These are phyloP conservation scores for Picea abies DNA, from an alignment of 83 land plant species.

Conservation along the genomic window DNA sequence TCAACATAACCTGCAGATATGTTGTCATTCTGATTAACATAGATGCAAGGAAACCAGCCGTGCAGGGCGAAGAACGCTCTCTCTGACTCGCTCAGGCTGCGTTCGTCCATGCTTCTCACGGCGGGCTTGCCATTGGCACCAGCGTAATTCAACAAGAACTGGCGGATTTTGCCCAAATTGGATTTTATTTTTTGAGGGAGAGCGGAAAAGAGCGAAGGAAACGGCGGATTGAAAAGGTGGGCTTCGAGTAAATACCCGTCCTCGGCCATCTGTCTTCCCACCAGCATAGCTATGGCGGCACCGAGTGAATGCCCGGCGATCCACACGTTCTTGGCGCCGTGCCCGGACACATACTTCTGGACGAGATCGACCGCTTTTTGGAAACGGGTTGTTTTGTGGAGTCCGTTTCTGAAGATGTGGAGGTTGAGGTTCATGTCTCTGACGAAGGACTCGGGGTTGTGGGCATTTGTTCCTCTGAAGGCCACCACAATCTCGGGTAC, in stretches of 20 bases:
- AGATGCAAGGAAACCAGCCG: conserved; percentile 49
- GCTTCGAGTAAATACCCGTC: conserved; percentile 34
- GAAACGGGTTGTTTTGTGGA: conserved; percentile 51
- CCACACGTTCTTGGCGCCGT: conserved; percentile 43
- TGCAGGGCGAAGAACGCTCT: conserved; percentile 37
- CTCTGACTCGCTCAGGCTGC: conserved; percentile 9
- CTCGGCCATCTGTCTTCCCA: conserved; percentile 57
- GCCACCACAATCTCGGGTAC: conserved; percentile 24
- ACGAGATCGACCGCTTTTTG: conserved; percentile 50
- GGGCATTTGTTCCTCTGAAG: conserved; percentile 26
- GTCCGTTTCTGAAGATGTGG: conserved; percentile 35
- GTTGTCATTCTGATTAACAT: conserved; percentile 48
- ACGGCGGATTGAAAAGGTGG: conserved; percentile 65
- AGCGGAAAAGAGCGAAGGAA: conserved; percentile 35
- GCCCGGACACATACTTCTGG: conserved; percentile 26
- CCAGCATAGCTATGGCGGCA: conserved; percentile 50
- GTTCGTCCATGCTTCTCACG: conserved; percentile 20
- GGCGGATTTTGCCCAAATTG: conserved; percentile 43
- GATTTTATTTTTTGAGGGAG: conserved; percentile 61
- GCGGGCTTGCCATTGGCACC: conserved; percentile 47
- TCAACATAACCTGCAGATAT: conserved; percentile 44
- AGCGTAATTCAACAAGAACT: conserved; percentile 41
- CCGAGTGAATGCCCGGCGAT: conserved; percentile 72
- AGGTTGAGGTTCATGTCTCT: conserved; percentile 43
- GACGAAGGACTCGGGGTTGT: conserved; percentile 29